These are phyloP conservation scores for Pseudogymnoascus sp. DNA, from an alignment of 2,329 filamentous ascomycete species.

Conservation along the genomic window DNA sequence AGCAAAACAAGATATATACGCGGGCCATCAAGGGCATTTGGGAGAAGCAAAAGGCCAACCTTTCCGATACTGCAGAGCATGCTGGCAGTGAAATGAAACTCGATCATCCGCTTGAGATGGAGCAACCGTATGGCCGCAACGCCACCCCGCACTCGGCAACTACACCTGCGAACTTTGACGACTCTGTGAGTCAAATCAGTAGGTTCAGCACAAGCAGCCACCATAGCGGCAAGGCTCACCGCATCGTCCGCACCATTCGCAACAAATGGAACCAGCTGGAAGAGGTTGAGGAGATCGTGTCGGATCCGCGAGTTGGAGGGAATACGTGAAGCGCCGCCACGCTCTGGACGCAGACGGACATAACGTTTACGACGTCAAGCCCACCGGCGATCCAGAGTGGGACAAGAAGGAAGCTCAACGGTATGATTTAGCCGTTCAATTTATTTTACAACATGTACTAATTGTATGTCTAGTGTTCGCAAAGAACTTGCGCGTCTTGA, in stretches of 20 bases:
- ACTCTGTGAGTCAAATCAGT: slow-evolving; percentile 72
- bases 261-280: slow-evolving; percentile 58
- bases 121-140: slow-evolving; percentile 38
- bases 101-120: slow-evolving; percentile 43
- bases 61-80: slow-evolving; percentile 64
- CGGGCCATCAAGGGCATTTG: slow-evolving; percentile 87
- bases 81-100: slow-evolving; percentile 45
- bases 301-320: slow-evolving; percentile 81
- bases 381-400: slow-evolving; percentile 58
- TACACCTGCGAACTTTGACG: slow-evolving; percentile 57
- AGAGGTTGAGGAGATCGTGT: slow-evolving; percentile 52
- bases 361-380: slow-evolving; percentile 51
- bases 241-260: slow-evolving; percentile 62
- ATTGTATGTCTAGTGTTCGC: slow-evolving; percentile 45
- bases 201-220: slow-evolving; percentile 62
- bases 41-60: slow-evolving; percentile 73
- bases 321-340: slow-evolving; percentile 71
- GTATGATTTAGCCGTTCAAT: slow-evolving; percentile 30
- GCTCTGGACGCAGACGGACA: slow-evolving; percentile 19
- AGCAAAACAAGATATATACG: slow-evolving; percentile 86
- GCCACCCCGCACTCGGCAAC: slow-evolving; percentile 61
- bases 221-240: slow-evolving; percentile 58
- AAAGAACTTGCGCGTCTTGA: slow-evolving; percentile 76
- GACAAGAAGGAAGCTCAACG: slow-evolving; percentile 54
- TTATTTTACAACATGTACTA: slow-evolving; percentile 17